These are phyloP conservation scores for Neurospora tetrasperma DNA, from an alignment of 495 filamentous ascomycete genomes.

Conservation along the genomic window DNA sequence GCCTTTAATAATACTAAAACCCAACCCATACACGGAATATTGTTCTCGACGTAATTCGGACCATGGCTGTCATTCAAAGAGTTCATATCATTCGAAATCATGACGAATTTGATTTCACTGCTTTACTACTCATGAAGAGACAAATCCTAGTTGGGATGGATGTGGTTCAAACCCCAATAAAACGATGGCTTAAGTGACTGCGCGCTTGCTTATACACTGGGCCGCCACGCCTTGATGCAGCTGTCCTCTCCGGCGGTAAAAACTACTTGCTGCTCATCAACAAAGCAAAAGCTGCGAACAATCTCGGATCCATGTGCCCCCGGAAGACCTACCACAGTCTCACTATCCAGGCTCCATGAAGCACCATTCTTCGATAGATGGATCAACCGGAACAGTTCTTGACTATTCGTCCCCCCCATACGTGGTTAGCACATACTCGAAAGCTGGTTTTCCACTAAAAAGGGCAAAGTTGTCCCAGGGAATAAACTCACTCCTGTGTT, in stretches of 20 bases:
- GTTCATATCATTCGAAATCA: background rate
- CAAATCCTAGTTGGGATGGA: background rate
- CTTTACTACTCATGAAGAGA: background rate
- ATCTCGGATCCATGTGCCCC: constrained; percentile 80
- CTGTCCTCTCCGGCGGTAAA: constrained; percentile 78
- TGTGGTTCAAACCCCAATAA: background rate
- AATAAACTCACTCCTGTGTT: constrained; percentile 41
- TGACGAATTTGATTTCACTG: background rate
- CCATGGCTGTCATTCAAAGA: background rate
- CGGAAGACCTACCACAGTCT: constrained; percentile 51
- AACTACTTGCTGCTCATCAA: constrained; percentile 58
- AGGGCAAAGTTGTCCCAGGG: background rate
- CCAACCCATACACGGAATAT: background rate
- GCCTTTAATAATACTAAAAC: constrained; percentile 11
- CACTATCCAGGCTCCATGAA: constrained; percentile 52
- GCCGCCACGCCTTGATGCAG: constrained; percentile 53
- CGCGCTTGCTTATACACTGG: constrained; percentile 11
- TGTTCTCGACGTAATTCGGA: background rate
- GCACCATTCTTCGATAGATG: constrained; percentile 46
- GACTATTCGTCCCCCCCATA: constrained; percentile 27
- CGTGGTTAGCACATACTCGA: constrained; percentile 1
- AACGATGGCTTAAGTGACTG: background rate
- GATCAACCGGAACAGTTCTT: constrained; percentile 56
- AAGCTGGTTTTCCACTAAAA: background rate
- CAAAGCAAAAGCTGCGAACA: constrained; percentile 65